phyloP scores from a whole-genome alignment of 1,284 basidiomycete genomes.

The Omphalotus olearius region DNA sequence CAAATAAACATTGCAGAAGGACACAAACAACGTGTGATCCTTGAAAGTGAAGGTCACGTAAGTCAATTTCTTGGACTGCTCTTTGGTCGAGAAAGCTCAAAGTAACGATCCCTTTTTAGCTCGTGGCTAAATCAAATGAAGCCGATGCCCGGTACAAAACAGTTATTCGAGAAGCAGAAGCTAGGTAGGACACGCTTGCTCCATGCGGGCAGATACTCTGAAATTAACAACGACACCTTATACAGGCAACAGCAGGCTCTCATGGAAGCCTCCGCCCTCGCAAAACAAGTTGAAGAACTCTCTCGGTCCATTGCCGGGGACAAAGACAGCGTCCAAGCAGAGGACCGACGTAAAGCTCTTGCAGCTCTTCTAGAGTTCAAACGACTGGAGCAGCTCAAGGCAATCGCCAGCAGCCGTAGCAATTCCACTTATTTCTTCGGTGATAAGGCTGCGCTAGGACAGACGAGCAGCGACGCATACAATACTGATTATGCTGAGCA shows the following conservation, averaged over 20 bases:
- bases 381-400: constrained; percentile 44
- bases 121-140: constrained; percentile 41
- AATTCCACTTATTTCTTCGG: constrained; percentile 56
- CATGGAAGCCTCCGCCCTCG: constrained; percentile 45
- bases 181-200: constrained; percentile 22
- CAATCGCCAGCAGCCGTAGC: constrained; percentile 41
- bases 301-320: constrained; percentile 31
- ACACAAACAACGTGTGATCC: constrained; percentile 46
- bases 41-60: constrained; percentile 46
- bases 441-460: constrained; percentile 33
- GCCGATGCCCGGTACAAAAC: constrained; percentile 43
- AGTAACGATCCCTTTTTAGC: constrained; percentile 18
- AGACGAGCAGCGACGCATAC: constrained; percentile 1
- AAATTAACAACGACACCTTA: constrained; percentile 7
- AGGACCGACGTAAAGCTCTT: constrained; percentile 35
- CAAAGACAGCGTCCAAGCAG: constrained; percentile 20
- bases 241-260: constrained; percentile 38
- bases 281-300: constrained; percentile 40
- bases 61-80: constrained; percentile 12
- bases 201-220: neutral
- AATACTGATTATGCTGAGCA: constrained; percentile 6
- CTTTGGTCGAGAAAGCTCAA: neutral
- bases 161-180: constrained; percentile 39
- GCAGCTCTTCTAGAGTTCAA: constrained; percentile 39
- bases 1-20: constrained; percentile 53